Conservation (phyloP, 805 yeast species). For the Wickerhamiella occidentalis region DNA sequence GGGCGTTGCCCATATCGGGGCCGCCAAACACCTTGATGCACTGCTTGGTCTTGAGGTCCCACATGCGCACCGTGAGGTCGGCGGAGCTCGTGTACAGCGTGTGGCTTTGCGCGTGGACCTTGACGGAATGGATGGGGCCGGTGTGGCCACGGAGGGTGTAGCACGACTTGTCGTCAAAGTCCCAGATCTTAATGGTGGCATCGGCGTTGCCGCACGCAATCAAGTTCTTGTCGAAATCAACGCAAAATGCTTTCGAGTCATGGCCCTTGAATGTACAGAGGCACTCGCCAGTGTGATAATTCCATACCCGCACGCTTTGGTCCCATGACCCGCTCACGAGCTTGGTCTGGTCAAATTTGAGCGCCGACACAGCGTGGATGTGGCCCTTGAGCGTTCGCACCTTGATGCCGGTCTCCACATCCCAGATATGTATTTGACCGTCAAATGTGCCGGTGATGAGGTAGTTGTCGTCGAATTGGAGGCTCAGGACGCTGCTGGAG, state of each 20-base stretch:
- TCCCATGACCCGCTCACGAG: conserved; percentile 88
- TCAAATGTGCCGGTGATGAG: conserved; percentile 90
- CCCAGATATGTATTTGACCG: conserved; percentile 88
- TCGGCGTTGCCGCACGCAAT: conserved; percentile 94
- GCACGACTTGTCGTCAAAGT: conserved; percentile 84
- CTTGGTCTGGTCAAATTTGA: conserved; percentile 79
- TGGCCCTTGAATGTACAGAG: conserved; percentile 91
- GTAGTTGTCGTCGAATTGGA: conserved; percentile 69
- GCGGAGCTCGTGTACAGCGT: conserved; percentile 82
- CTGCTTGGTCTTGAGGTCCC: conserved; percentile 76
- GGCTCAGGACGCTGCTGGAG: conserved; percentile 44
- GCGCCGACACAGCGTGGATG: conserved; percentile 69
- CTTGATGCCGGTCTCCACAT: conserved; percentile 63
- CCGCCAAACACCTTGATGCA: conserved; percentile 67
- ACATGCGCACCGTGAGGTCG: conserved; percentile 84
- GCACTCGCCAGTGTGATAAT: conserved; percentile 87
- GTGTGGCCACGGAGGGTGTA: conserved; percentile 87
- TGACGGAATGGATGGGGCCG: conserved; percentile 85
- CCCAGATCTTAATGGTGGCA: conserved; percentile 88
- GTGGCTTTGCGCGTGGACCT: conserved; percentile 65
- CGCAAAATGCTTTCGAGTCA: conserved; percentile 69
- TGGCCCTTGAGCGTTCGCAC: conserved; percentile 79
- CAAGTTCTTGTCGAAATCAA: conserved; percentile 68
- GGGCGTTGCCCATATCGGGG: conserved; percentile 51
- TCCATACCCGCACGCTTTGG: conserved; percentile 89